A percentile compares a stretch with the other conserved stretches of the same genome.
Conservation (phyloP, 106 monocot species). For the Dactylorhiza incarnata region DNA sequence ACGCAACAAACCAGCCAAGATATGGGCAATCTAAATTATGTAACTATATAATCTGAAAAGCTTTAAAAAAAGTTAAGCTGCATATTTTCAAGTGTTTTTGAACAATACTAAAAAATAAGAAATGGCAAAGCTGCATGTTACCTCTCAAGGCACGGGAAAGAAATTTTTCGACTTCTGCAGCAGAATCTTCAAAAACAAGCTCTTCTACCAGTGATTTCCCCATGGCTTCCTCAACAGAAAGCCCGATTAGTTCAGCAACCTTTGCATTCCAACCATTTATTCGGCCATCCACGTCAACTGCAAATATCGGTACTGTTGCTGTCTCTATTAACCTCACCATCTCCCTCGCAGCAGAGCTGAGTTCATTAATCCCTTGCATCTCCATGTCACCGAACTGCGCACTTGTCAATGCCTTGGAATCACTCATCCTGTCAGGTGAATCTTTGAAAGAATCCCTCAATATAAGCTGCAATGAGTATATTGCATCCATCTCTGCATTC, state of each 20-base stretch:
- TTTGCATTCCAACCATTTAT: constrained; percentile 98
- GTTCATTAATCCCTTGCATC: constrained; percentile 82
- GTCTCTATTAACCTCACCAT: constrained; percentile 98
- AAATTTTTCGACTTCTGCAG: constrained; percentile 56
- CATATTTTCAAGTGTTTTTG: background rate
- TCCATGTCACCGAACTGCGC: constrained; percentile 46
- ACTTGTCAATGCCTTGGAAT: constrained; percentile 47
- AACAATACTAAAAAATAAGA: background rate
- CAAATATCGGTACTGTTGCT: constrained; percentile 84
- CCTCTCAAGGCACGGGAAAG: constrained; percentile 61
- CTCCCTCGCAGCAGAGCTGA: constrained; percentile 86
- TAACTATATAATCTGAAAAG: background rate
- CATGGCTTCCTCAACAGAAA: constrained; percentile 79
- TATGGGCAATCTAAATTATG: background rate
- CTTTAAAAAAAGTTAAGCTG: constrained; percentile 2
- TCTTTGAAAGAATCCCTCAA: constrained; percentile 81
- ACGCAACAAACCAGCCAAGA: background rate
- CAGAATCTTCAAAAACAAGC: constrained; percentile 73
- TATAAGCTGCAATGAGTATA: constrained; percentile 91
- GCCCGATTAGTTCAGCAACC: constrained; percentile 68
- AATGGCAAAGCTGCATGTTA: constrained; percentile 9
- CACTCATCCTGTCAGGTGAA: constrained; percentile 21
- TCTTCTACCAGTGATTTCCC: constrained; percentile 82
- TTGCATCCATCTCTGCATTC: constrained; percentile 96
- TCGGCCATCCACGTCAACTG: constrained; percentile 59